Evolutionary conservation across 352 stramenopile genomes (phyloP), one percentile per base, ranked within the genome.

Genomic region (Phytophthora citricola): DNA sequence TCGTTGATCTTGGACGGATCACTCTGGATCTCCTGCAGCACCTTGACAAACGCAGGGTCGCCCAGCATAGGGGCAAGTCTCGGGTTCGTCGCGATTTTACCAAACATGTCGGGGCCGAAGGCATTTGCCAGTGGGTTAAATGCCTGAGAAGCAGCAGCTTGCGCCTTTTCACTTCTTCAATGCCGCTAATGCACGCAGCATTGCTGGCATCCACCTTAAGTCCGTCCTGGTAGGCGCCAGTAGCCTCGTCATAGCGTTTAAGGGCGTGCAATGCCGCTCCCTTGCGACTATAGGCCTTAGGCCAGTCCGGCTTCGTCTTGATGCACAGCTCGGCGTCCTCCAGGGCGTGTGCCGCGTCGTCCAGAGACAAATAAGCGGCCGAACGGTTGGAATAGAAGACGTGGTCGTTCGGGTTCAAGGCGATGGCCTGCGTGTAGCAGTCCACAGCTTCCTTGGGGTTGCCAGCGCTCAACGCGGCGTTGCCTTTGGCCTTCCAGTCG

Each of bases 311-410:
- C 68, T 99, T 99, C 54, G 98, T 71, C 31, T 81, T 66, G 55
- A 99, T 98, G 78, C 97, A 99, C 27, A 85, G 58, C 47, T 99
- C 92, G 8, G 97, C 98, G 78, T 99, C 98, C 66, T 98, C 89
- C 17, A 99, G 80, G 12, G 98, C 98, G 58, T 97, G 94, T 29
- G 90, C 58, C 6, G 89, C 89, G 71, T 99, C 87, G 17, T 93
- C 82, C 41, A 97, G 83, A 66, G 91, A 97, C 49, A 99, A 75
- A 69, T 99, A 99, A 31, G 98, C 98, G n/a, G 98, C 98, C 57
- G 94, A 99, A 36, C 98, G 92, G 84, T 99, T 99, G 51, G 91
- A 98, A 79, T 96, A 99, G 76, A 98, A 99, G 11, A 99, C 93
- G 77, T 99, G 94, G 77, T 99, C 98, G 63, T 74, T 85, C 53